phyloP scores from a whole-genome alignment of 169 alveolate species.

The Eimeria mitis region DNA sequence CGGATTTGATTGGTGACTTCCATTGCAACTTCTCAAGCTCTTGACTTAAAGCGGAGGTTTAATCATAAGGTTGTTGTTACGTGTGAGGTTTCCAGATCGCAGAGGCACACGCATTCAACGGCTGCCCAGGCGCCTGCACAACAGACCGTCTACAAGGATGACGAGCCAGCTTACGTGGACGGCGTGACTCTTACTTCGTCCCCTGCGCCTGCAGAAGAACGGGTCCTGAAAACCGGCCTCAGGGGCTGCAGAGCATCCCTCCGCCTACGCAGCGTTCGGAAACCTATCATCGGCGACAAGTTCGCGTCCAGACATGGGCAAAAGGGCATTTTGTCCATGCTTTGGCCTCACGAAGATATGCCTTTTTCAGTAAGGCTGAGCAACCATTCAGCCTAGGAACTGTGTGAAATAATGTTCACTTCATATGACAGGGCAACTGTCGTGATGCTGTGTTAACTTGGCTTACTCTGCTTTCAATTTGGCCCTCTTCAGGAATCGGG shows the following conservation, averaged over 20 bases:
- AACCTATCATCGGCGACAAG: slow-evolving; percentile 99
- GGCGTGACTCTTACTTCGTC: slow-evolving; percentile 83
- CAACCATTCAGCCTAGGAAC: neutral
- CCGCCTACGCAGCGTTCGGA: slow-evolving; percentile 87
- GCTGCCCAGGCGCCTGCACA: slow-evolving; percentile 74
- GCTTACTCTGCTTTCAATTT: neutral
- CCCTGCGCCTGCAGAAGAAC: slow-evolving; percentile 61
- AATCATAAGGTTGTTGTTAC: neutral
- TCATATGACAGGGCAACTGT: neutral
- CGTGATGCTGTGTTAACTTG: neutral
- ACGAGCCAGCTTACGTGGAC: slow-evolving; percentile 88
- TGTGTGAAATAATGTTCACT: neutral
- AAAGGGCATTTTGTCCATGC: slow-evolving; percentile 97
- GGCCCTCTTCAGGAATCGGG: slow-evolving; percentile 95
- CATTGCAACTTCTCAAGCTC: neutral
- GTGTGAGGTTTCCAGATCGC: slow-evolving; percentile 28
- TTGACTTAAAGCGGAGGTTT: neutral
- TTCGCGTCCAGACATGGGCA: slow-evolving; percentile 99
- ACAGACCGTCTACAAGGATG: slow-evolving; percentile 85
- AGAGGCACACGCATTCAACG: slow-evolving; percentile 54
- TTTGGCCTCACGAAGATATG: slow-evolving; percentile 96
- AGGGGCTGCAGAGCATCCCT: slow-evolving; percentile 82
- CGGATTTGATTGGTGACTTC: neutral
- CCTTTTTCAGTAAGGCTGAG: slow-evolving; percentile 92
- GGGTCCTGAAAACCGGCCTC: slow-evolving; percentile 29